Evolutionary conservation across 768 basidiomycete genomes (phyloP), one percentile per base, ranked within the genome.

Genomic region (Suillus paluster): DNA sequence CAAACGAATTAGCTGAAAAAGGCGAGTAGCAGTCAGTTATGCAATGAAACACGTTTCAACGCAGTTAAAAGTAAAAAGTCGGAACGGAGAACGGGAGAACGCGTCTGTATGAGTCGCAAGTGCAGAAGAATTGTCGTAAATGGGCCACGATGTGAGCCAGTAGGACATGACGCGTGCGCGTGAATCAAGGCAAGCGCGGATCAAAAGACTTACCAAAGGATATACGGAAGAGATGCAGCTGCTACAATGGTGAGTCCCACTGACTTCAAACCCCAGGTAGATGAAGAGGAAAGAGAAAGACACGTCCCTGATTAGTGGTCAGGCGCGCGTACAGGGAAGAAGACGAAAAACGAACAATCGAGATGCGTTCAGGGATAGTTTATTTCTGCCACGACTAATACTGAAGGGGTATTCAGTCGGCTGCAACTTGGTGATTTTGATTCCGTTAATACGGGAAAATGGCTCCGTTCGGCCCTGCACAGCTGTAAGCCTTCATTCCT

Each of bases 1-100:
- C 70, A 71, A 78, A 69, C 73, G 70, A 67, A 77, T 73, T 78
- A 77, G 68, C 75, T 73, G 71, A 64, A 66, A 70, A 64, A 63
- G 67, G 68, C 56, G 60, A 65, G 60, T 59, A 54, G 21, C 23
- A 63, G 60, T 75, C 33, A 73, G 72, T 63, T 66, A 67, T 55
- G 54, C 60, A 48, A 60, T 67, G 64, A 57, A 59, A 62, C 64
- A 65, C 65, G 74, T 72, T 65, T 60, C 59, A 67, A 59, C 46
- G 36, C 61, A 64, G 57, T 64, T 48, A 64, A 33, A 39, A 57
- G 65, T 49, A 58, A 49, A 61, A 65, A 62, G 64, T 65, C 75
- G 75, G 70, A 69, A 72, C 72, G 70, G 66, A 71, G 62, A 71
- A 64, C 44, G 74, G 66, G 66, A 66, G 70, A 66, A 67, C 74